Base-by-base conservation (phyloP, 805 yeast species). In the Wickerhamiella brachini region DNA sequence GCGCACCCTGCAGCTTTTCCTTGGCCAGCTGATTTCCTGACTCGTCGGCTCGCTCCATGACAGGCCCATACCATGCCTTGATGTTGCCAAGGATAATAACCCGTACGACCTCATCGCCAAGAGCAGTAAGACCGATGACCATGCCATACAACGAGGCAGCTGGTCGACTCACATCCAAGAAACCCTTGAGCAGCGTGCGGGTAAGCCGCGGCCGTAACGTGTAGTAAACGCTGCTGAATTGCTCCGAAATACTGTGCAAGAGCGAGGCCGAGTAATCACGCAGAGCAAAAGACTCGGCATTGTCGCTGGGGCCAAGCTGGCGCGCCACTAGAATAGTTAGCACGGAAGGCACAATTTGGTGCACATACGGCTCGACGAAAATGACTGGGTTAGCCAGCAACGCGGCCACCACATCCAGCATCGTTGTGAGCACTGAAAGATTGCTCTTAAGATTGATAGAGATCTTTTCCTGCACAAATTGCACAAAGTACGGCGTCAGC, bases 281-380 rank as follows among this genome's bases (percentile, higher is more conserved):
- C 4, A 90, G 81, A 8, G 83, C 86, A 74, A 66, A 50, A 65
- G 71, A 64, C 39, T 69, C 69, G 52, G 48, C 49, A 55, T 62
- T 26, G 46, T 72, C 56, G 68, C 71, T 21, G 63, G 67, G 45
- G 2, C 97, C 97, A n/a, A 90, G 76, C 54, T 85, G 78, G 61
- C 88, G 88, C 1, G 97, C 97, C 48, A 93, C 74, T 44, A 93
- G 73, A 20, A 90, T 73, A 0, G 99, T 93, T 57, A 93, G 73
- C 34, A 93, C 82, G 54, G 96, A 86, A n/a, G 99, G 98, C 85
- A 93, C 87, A 58, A 93, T 71, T 0, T 95, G 90, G 69, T 94
- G 98, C 45, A 93, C 87, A 62, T 90, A 90, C 10, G 97, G 98
- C 58, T 90, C 97, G 54, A 90, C 73, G 60, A 88, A 90, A 41